Evolutionary conservation across 345 rosid genomes (phyloP), one percentile per base, ranked within the genome.

Genomic region (Erucastrum elatum): DNA sequence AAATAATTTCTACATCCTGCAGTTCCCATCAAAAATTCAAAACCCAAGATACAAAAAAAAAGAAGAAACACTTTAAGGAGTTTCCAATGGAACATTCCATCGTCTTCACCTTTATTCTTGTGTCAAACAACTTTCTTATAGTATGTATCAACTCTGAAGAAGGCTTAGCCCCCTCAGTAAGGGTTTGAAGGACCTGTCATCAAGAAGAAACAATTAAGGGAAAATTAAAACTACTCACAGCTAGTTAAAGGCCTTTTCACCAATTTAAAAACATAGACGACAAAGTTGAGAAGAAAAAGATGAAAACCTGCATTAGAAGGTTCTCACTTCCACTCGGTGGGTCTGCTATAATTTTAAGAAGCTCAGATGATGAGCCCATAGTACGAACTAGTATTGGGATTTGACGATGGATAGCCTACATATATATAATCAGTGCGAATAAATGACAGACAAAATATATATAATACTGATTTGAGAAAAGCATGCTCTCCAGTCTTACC

Each of bases 351-450:
- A 95, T 90, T 84, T 86, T 89, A 82, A 95, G 98, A 79, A 91
- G 98, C 75, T 87, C 96, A 39, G 89, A 75, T 41, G 99, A 95
- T n/a, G 95, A 81, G 46, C 99, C 99, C 88, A 93, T 95, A 5
- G 99, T 95, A 46, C 99, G 99, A 73, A 93, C 97, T 66, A 95
- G 87, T 66, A 91, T 88, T 6, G 99, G 99, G 71, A 90, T 88
- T 75, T 95, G 99, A 75, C 80, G 94, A 71, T 88, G 90, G 72
- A 93, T 87, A 69, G 97, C 99, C 99, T 95, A 93, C 82, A 84
- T 34, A 81, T 34, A 81, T 77, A 30, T 63, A 77, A 72, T 37
- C 62, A 64, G 59, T 74, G 33, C 77, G 81, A 61, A 70, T 61
- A 35, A 77, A 70, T 15, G 67, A 51, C 53, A 33, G 7, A 70